Evolutionary conservation across 208 protist genomes (phyloP).

Genomic region (Herpetomonas muscarum): DNA sequence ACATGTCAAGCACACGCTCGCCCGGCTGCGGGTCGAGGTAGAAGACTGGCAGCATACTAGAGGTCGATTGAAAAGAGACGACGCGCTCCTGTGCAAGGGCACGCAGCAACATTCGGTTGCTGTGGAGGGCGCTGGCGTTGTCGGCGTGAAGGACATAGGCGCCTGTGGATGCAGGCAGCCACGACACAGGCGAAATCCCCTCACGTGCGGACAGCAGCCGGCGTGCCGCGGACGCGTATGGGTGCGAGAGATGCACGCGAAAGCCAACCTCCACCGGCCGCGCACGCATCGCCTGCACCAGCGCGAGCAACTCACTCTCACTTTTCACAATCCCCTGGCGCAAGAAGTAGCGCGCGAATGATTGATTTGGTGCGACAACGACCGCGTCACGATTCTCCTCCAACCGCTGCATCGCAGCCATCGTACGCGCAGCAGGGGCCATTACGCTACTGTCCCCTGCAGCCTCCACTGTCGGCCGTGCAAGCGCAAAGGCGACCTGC

Average conservation of each 20-base stretch:
- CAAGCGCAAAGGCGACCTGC: constrained; percentile 15
- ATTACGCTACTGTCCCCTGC: constrained; percentile 12
- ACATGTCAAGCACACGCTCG: constrained; percentile 78
- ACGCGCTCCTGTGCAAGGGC: constrained; percentile 55
- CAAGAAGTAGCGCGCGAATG: constrained; percentile 80
- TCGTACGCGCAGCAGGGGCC: constrained; percentile 14
- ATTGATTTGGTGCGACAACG: constrained; percentile 54
- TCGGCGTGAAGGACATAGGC: constrained; percentile 55
- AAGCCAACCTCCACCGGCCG: constrained; percentile 43
- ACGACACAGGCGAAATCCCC: constrained; percentile 44
- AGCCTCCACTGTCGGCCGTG: constrained; percentile 12
- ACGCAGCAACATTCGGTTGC: constrained; percentile 53
- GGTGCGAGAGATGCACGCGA: constrained; percentile 51
- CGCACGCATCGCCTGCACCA: constrained; percentile 58
- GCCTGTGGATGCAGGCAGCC: constrained; percentile 46
- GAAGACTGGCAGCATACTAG: constrained; percentile 75
- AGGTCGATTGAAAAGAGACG: constrained; percentile 61
- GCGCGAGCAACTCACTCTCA: constrained; percentile 57
- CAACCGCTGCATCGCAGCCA: constrained; percentile 30
- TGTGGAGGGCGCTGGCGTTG: constrained; percentile 22
- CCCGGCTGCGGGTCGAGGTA: constrained; percentile 57
- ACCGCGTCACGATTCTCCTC: constrained; percentile 24
- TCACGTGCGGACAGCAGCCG: constrained; percentile 30
- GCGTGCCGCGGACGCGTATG: constrained; percentile 24
- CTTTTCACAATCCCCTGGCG: constrained; percentile 58